phyloP scores from a whole-genome alignment of 805 yeast species.

The Zygotorulaspora chibaensis region DNA sequence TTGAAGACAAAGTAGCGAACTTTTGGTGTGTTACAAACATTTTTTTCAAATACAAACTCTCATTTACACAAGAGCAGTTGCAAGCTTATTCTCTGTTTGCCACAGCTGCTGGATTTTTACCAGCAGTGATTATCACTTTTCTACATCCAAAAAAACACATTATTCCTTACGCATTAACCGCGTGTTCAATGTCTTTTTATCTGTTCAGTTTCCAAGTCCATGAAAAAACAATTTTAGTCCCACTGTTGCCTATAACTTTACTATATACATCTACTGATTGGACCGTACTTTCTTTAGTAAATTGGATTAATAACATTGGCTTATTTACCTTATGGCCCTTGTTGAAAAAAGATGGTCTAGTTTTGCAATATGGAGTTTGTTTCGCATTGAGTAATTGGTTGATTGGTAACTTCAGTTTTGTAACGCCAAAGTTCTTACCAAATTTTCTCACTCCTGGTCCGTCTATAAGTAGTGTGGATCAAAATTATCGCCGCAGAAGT shows the following conservation, averaged over 20 bases:
- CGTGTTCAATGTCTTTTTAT: slow-evolving; percentile 82
- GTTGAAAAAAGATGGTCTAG: slow-evolving; percentile 67
- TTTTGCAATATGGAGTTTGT: slow-evolving; percentile 64
- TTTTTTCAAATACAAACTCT: slow-evolving; percentile 59
- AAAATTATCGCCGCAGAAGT: slow-evolving; percentile 36
- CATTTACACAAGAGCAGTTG: slow-evolving; percentile 53
- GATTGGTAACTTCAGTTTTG: slow-evolving; percentile 57
- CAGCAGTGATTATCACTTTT: slow-evolving; percentile 50
- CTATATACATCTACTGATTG: slow-evolving; percentile 51
- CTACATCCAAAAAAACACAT: slow-evolving; percentile 49
- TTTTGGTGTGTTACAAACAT: slow-evolving; percentile 95
- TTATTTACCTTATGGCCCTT: slow-evolving; percentile 87
- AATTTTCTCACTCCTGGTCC: slow-evolving; percentile 44
- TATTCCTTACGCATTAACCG: slow-evolving; percentile 69
- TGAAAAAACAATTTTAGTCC: slow-evolving; percentile 86
- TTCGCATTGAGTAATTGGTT: slow-evolving; percentile 73
- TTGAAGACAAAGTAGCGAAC: slow-evolving; percentile 96
- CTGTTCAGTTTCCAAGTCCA: slow-evolving; percentile 94
- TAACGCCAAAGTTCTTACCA: slow-evolving; percentile 44
- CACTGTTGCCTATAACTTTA: slow-evolving; percentile 78
- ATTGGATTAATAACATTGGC: slow-evolving; percentile 84
- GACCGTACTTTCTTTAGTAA: slow-evolving; percentile 63
- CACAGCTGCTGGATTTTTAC: slow-evolving; percentile 52
- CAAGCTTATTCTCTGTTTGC: slow-evolving; percentile 52
- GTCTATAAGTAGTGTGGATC: slow-evolving; percentile 35